Evolutionary conservation across 768 basidiomycete species (phyloP), one percentile per base, ranked within the genome.

Genomic region (Mycena kentingensis): DNA sequence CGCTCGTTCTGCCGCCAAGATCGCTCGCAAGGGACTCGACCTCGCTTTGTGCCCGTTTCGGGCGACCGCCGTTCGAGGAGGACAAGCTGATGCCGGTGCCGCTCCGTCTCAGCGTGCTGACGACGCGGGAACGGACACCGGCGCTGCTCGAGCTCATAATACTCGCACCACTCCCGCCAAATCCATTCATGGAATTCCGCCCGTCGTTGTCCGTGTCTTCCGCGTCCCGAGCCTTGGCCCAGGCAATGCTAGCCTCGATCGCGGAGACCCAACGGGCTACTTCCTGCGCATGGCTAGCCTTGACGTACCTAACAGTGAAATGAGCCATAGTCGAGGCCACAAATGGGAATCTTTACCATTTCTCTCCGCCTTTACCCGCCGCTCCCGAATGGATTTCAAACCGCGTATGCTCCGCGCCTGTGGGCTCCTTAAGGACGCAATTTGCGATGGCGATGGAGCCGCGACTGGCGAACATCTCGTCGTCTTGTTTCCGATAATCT

Each of bases 401-500:
- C 13, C 91, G 84, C 18, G 84, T 74, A 43, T 85, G 81, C 55
- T 89, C 84, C 24, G 67, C 61, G 32, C 76, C 67, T 6, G 76
- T 61, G 11, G 80, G 74, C 16, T 74, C 56, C 61, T 83, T 85
- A 18, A 94, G 70, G 4, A 78, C 70, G 1, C 92, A 93, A 1
- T 79, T 85, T 61, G 84, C 85, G 85, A 97, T 90, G 2, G 87
- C 83, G 58, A 98, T 93, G 0, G 92, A 87, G 1, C 95, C 95
- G 18, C 95, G 80, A 42, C 85, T 86, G 0, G 93, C 85, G 26
- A 93, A 74, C 7, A 81, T 80, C 70, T 98, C 94, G 64, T 98
- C 95, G 57, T 92, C 91, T 64, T 93, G 90, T 60, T 88, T 86
- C 16, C 89, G 86, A 65, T 90, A 97, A 67, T 93, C 88, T 81